Evolutionary conservation across 2,329 filamentous ascomycete species (phyloP).

Genomic region (Colletotrichum neosansevieriae): DNA sequence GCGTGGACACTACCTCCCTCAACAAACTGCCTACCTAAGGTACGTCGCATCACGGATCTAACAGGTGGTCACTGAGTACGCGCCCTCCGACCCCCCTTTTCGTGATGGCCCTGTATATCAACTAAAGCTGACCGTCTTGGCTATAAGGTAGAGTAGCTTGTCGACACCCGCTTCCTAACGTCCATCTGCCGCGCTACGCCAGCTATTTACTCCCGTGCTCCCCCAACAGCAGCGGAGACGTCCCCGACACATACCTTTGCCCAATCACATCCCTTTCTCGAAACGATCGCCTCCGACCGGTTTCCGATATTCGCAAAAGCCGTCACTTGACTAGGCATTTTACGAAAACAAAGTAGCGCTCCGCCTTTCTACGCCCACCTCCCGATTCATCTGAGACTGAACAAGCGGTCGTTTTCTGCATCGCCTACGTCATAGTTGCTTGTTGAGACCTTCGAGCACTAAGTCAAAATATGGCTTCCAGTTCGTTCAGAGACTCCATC

Average conservation of each 20-base stretch:
- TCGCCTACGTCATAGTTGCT: constrained; percentile 25
- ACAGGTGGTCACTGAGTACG: constrained; percentile 34
- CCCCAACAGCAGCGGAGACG: constrained; percentile 23
- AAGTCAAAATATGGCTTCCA: constrained; percentile 77
- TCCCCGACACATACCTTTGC: constrained; percentile 3
- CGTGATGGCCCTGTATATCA: constrained; percentile 20
- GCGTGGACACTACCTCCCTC: constrained; percentile 33
- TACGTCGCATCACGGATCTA: constrained; percentile 24
- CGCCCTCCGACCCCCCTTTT: constrained; percentile 5
- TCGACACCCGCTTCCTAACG: constrained; percentile 7
- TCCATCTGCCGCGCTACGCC: constrained; percentile 34
- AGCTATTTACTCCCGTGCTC: constrained; percentile 14
- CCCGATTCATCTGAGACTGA: neutral
- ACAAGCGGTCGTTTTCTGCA: neutral
- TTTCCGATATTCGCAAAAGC: neutral
- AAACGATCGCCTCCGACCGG: constrained; percentile 19
- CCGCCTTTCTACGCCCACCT: constrained; percentile 3
- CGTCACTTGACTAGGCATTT: constrained; percentile 32
- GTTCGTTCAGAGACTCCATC: constrained; percentile 93
- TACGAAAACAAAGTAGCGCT: neutral
- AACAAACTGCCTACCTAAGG: neutral
- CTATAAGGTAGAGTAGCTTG: constrained; percentile 4
- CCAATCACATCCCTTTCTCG: constrained; percentile 18
- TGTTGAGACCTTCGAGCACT: too few species aligned
- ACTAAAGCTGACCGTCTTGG: constrained; percentile 25